These are phyloP conservation scores for Lippia alba DNA, from an alignment of 305 asterid species.

Conservation along the genomic window DNA sequence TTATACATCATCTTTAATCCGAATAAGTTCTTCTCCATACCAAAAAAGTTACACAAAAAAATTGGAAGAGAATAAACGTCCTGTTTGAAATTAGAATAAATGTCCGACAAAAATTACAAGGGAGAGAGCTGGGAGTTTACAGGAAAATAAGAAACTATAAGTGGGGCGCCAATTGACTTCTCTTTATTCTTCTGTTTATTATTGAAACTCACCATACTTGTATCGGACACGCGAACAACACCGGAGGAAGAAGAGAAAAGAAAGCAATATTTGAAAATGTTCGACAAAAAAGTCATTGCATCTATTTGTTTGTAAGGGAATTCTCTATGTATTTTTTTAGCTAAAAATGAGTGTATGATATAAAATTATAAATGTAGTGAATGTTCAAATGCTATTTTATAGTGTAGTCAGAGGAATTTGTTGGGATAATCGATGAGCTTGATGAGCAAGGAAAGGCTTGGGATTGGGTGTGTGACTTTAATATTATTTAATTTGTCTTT, in stretches of 20 bases:
- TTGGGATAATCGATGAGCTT: neutral
- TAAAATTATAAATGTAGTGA: too few relatives aligned
- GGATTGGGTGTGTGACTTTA: slow-evolving; percentile 2
- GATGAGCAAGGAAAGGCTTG: slow-evolving; percentile 25
- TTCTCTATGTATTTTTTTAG: too few relatives aligned
- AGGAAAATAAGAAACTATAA: neutral
- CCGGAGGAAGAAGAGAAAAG: neutral
- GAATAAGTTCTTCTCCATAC: too few relatives aligned
- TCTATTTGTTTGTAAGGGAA: too few relatives aligned
- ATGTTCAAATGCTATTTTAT: neutral
- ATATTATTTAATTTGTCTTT: too few relatives aligned
- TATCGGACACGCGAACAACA: neutral
- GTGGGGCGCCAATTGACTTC: too few relatives aligned
- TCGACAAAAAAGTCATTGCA: neutral
- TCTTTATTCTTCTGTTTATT: neutral
- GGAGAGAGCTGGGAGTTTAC: neutral
- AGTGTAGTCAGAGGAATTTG: neutral
- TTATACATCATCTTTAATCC: too few relatives aligned
- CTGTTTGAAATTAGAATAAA: too few relatives aligned
- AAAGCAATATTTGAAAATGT: neutral
- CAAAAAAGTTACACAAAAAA: too few relatives aligned
- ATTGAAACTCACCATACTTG: neutral
- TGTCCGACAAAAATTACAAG: neutral
- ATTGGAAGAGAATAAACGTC: too few relatives aligned
- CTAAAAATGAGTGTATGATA: too few relatives aligned